Evolutionary conservation across 108 stramenopile species (phyloP), one percentile per base, ranked within the genome.

Genomic region (Cyclotella distinguenda): DNA sequence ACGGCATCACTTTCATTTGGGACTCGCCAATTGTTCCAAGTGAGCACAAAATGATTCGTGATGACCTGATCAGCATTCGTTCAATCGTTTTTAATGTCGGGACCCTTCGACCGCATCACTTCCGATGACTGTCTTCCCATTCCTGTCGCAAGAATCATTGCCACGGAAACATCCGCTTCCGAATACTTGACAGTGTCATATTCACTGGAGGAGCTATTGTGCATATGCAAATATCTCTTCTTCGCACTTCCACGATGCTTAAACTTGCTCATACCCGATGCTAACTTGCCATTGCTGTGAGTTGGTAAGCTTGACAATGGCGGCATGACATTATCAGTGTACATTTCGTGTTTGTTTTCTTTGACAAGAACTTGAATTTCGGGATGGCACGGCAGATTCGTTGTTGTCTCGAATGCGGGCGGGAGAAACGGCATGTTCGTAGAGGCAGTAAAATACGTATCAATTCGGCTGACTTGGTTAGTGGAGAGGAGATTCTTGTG

Each of bases 131-230:
- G 54, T 28, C 60, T 62, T 18, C 66, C 61, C 51, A 76, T 66
- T 18, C 74, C 74, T 48, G 44, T 68, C 9, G 74, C 74, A 64
- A 76, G 61, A 51, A 76, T 76, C 60, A 76, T 67, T 39, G 74
- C 74, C 4, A 62, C 66, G 7, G 74, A 76, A 10, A 76, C 54
- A 63, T 75, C 74, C 19, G 74, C 59, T 28, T 67, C 74, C 19
- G 74, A 58, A 30, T 49, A 76, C 0, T 54, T 33, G 9, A 15
- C 32, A 28, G 45, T 12, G 2, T 23, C 32, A 13, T 52, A 61
- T 26, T 39, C 55, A 15, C 57, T 16, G 30, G 46, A 45, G 12
- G 21, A 30, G 12, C 56, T 34, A 49, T 55, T 27, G 49, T 61
- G 46, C 28, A 45, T 31, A 16, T 53, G 38, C 49, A 72, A 38